Evolutionary conservation across 2,329 filamentous ascomycete species (phyloP).

Genomic region (Lasiodiplodia sp.): DNA sequence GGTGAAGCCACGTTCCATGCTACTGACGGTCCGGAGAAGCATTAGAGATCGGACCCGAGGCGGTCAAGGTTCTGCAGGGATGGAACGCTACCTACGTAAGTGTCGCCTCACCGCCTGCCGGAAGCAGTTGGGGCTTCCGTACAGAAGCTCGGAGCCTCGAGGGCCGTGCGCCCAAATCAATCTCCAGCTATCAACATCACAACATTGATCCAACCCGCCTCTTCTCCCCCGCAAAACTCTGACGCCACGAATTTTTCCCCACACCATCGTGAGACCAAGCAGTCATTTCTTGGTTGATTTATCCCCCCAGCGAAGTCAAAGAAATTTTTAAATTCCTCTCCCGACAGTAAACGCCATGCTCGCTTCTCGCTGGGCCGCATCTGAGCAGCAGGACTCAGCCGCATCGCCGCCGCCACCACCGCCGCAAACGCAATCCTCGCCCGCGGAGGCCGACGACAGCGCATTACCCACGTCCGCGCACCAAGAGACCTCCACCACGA

Average conservation of each 20-base stretch:
- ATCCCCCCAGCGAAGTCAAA: no score
- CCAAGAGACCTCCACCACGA: not conserved
- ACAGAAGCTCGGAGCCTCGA: slow-evolving; percentile 16
- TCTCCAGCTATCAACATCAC: slow-evolving; percentile 22
- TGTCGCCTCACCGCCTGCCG: not conserved
- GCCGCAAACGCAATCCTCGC: not conserved
- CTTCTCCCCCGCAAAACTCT: not conserved
- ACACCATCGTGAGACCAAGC: not conserved
- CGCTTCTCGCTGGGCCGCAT: slow-evolving; percentile 28
- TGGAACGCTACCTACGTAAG: not conserved
- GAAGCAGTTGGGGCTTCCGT: not conserved
- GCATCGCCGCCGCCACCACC: slow-evolving; percentile 6
- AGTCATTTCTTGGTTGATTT: not conserved
- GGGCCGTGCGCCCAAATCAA: slow-evolving; percentile 16
- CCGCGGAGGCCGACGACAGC: not conserved
- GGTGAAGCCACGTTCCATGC: no score
- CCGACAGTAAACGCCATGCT: slow-evolving; percentile 13
- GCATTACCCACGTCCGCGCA: not conserved
- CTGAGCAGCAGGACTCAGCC: slow-evolving; percentile 19
- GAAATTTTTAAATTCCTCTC: not conserved
- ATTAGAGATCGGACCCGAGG: not conserved
- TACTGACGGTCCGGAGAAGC: not conserved
- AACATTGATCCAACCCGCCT: slow-evolving; percentile 5
- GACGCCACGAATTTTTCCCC: not conserved
- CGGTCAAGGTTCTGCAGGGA: not conserved